Evolutionary conservation across 108 stramenopile species (phyloP), one percentile per base, ranked within the genome.

Genomic region (Cyclotella baltica): DNA sequence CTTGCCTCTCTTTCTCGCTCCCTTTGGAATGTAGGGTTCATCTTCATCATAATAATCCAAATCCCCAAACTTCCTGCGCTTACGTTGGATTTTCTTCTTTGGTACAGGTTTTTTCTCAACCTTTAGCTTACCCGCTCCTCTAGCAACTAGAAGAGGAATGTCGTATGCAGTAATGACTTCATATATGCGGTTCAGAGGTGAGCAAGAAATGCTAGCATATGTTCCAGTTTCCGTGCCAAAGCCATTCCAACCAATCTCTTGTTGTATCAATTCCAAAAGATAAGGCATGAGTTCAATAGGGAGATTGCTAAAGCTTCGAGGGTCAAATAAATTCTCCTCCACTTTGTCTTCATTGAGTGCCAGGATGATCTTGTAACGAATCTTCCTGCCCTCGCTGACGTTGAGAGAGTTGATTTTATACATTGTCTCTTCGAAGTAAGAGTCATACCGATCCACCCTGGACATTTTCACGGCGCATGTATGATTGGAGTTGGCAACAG

Each of bases 401-500:
- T 70, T 52, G 13, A 70, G 51, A 51, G 51, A 51, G 2, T 70
- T 70, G 51, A 70, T 70, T 27, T 15, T 31, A 6, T 23, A 19
- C 51, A 70, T 56, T 13, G 48, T 50, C 20, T 70, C 35, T 28
- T 70, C 53, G 30, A 5, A 37, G 16, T 16, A 29, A 25, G 4
- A 28, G 20, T 52, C 31, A 33, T 33, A 28, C 36, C 13, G 22
- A 46, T 67, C n/a, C 3, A 33, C 30, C 6, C 18, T 34, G 4
- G 48, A 16, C 35, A 75, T 23, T 11, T 57, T 55, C 0, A 75
- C 47, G 1, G 22, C 36, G 29, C 75, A 75, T n/a, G 65, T 67
- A 37, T 75, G 75, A 67, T 75, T 75, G 18, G 63, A 67, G 30
- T 27, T 37, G 8, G 63, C 63, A 22, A 75, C 36, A 1, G 31